Base-by-base conservation (phyloP, 495 filamentous ascomycete species). In the Aspergillus ostianus region DNA sequence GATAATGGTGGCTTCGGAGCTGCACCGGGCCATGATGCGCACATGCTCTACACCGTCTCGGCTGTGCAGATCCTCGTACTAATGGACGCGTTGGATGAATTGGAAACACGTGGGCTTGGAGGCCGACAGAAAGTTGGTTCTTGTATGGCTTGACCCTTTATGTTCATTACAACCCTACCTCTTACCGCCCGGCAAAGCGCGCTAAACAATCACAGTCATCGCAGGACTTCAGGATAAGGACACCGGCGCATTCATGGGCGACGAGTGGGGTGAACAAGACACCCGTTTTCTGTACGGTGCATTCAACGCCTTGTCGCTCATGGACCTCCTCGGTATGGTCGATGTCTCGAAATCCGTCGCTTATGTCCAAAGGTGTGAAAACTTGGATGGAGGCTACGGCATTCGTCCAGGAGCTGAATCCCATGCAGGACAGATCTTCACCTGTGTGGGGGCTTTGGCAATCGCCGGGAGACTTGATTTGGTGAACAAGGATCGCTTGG, bases 261-360 rank as follows among this genome's bases (percentile, higher is more conserved):
- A 98, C 63, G 87, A 96, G 71, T 98, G 92, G 92, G 94, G 95
- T 9, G 94, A 98, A 75, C 84, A 84, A 54, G 94, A 98, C 73
- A 98, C 95, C 7, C 85, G 94, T 13, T 98, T 98, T 70, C 80
- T 98, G 4, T 97, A 93, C 69, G 87, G 88, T 41, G 90, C 92
- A 5, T 77, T 98, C 56, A 93, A 91, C 72, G 89, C 90, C 7
- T 79, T 98, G 29, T 96, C 91, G 0, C 82, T 98, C 3, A 77
- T 98, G 12, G 82, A 82, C 3, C 80, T 90, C 17, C 69, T 95
- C 13, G 67, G 86, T 49, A 67, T 90, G 6, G 82, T 96, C 59
- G 86, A 98, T 66, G 80, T 96, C 3, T 70, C 86, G 49, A 90
- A 89, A 62, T 92, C 92, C 0, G 88, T 96, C 2, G 75, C 80